Evolutionary conservation across 1,284 basidiomycete species (phyloP).

Genomic region (Pseudozyma thailandica): DNA sequence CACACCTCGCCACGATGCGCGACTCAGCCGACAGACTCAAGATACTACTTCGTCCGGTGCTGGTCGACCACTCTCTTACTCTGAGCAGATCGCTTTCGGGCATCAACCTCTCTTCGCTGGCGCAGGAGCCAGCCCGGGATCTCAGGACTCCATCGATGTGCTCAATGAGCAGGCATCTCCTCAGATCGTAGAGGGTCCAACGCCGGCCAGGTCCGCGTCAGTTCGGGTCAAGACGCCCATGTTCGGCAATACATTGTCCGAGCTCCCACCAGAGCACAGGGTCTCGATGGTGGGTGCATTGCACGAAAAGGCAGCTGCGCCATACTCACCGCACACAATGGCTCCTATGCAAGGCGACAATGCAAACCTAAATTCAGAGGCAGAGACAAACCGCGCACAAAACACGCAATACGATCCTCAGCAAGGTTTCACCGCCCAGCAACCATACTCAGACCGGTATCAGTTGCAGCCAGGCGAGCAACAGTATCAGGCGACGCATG

Average conservation of each 20-base stretch:
- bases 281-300: conserved; percentile 15
- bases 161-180: conserved; percentile 7
- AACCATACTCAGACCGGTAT: not conserved
- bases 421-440: conserved; percentile 1
- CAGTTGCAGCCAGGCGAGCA: conserved; percentile 2
- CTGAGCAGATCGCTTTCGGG: not conserved
- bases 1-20: conserved; percentile 14
- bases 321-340: conserved; percentile 3
- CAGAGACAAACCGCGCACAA: conserved; percentile 1
- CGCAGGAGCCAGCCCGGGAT: conserved; percentile 7
- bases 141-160: conserved; percentile 17
- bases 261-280: conserved; percentile 25
- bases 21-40: conserved; percentile 26
- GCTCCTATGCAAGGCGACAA: conserved; percentile 1
- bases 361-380: conserved; percentile 10
- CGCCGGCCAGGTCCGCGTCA: conserved; percentile 19
- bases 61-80: conserved; percentile 5
- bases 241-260: conserved; percentile 24
- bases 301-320: conserved; percentile 5
- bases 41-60: conserved; percentile 12
- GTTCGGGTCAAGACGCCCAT: conserved; percentile 35
- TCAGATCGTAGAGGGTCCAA: not conserved
- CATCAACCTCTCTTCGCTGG: conserved; percentile 14
- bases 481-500: conserved; percentile 3
- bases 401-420: conserved; percentile 2